Evolutionary conservation across 2,329 filamentous ascomycete species (phyloP).

Genomic region (Colletotrichum australisinense): DNA sequence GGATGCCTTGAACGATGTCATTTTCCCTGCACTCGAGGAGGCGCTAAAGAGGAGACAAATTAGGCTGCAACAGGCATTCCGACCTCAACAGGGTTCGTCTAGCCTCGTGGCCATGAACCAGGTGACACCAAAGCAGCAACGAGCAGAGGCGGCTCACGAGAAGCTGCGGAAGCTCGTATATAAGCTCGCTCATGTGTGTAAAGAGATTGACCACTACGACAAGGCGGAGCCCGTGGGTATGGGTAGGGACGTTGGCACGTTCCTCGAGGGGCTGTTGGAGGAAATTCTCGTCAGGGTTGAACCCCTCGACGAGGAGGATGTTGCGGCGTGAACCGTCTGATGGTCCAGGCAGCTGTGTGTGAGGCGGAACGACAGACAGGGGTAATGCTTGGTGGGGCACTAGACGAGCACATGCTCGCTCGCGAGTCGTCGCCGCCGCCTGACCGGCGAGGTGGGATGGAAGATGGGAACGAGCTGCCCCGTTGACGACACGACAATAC

Average conservation of each 20-base stretch:
- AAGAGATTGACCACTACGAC: conserved; percentile 91
- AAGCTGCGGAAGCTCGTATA: conserved; percentile 83
- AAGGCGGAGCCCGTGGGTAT: conserved; percentile 89
- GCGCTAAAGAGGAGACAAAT: conserved; percentile 84
- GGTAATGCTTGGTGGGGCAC: not conserved
- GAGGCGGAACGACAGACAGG: conserved; percentile 16
- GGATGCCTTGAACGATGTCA: conserved; percentile 89
- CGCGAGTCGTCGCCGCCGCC: not conserved
- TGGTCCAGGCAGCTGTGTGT: conserved; percentile 14
- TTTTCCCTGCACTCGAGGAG: conserved; percentile 92
- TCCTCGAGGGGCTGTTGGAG: conserved; percentile 91
- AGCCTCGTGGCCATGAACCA: conserved; percentile 51
- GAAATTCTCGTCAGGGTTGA: conserved; percentile 94
- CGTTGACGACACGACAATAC: not conserved
- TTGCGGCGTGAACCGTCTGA: conserved; percentile 34
- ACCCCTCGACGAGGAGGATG: conserved; percentile 80
- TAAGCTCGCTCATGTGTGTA: conserved; percentile 85
- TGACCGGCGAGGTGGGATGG: conserved; percentile 13
- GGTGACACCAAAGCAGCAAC: conserved; percentile 72
- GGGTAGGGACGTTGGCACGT: conserved; percentile 89
- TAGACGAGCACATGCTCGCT: not conserved
- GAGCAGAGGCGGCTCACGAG: conserved; percentile 80
- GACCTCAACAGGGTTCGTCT: conserved; percentile 46
- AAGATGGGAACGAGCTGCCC: conserved; percentile 1
- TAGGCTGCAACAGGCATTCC: conserved; percentile 65